phyloP scores from a whole-genome alignment of 2,329 filamentous ascomycete species.

The Neofusicoccum umdonicola region DNA sequence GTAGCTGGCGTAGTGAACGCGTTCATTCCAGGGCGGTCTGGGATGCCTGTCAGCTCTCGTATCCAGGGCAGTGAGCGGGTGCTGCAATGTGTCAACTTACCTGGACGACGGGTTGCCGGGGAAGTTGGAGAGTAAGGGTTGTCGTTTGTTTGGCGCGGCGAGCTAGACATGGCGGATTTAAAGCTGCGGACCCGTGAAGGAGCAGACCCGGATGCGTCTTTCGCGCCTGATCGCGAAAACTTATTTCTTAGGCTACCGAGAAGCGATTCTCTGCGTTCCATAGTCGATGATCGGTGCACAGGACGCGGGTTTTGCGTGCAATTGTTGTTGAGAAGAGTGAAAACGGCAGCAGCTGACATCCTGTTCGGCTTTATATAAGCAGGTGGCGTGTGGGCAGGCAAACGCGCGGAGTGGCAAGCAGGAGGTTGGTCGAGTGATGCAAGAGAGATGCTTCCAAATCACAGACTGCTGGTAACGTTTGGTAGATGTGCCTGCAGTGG shows the following conservation, averaged over 20 bases:
- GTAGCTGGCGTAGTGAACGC: slow-evolving; percentile 26
- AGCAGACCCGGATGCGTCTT: slow-evolving; percentile 9
- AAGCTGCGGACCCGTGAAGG: slow-evolving; percentile 20
- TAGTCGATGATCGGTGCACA: neutral
- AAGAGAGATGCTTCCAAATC: neutral
- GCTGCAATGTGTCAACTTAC: slow-evolving; percentile 25
- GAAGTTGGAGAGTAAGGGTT: slow-evolving; percentile 26
- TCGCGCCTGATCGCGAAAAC: slow-evolving; percentile 23
- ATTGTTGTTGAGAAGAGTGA: neutral
- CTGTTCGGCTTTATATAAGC: slow-evolving; percentile 7
- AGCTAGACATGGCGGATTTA: slow-evolving; percentile 19
- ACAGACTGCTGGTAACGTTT: neutral
- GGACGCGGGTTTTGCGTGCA: neutral
- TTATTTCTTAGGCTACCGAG: slow-evolving; percentile 29
- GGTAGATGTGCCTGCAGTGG: neutral
- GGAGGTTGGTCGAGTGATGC: neutral
- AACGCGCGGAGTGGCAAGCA: neutral
- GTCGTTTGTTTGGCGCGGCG: slow-evolving; percentile 23
- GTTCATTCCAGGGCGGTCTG: slow-evolving; percentile 31
- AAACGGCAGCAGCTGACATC: neutral
- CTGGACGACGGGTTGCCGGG: slow-evolving; percentile 38
- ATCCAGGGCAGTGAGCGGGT: neutral
- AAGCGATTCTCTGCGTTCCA: slow-evolving; percentile 19
- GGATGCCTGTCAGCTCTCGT: neutral
- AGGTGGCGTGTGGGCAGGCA: neutral